Conservation (phyloP, 2,329 filamentous ascomycete species). For the Diplodia intermedia region DNA sequence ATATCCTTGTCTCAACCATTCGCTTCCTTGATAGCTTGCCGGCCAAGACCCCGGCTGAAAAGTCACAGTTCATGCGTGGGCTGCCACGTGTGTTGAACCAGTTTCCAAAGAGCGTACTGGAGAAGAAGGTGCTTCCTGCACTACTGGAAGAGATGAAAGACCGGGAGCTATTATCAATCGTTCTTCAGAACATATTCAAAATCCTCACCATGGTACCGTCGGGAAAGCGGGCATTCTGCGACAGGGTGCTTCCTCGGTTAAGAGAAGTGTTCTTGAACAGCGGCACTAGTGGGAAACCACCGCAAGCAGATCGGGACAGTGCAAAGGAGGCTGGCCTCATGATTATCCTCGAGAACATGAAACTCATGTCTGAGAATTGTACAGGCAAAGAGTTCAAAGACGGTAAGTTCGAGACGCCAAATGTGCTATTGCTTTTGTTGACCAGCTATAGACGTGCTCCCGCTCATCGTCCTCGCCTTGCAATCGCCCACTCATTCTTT, state of each 20-base stretch:
- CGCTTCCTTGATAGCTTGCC: constrained; percentile 91
- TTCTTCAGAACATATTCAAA: constrained; percentile 91
- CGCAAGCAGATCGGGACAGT: constrained; percentile 74
- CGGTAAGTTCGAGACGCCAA: constrained; percentile 59
- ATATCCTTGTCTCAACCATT: constrained; percentile 93
- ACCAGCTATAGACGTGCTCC: constrained; percentile 74
- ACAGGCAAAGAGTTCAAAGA: constrained; percentile 95
- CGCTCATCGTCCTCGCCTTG: constrained; percentile 81
- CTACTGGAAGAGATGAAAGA: constrained; percentile 95
- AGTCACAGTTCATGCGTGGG: constrained; percentile 88
- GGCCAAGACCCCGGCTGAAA: constrained; percentile 89
- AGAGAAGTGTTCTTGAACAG: constrained; percentile 80
- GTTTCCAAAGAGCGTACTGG: constrained; percentile 91
- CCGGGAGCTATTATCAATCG: constrained; percentile 80
- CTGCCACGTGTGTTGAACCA: constrained; percentile 85
- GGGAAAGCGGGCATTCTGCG: constrained; percentile 78
- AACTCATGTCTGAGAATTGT: constrained; percentile 77
- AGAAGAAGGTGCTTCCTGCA: constrained; percentile 90
- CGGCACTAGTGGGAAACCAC: constrained; percentile 50
- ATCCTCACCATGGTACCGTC: constrained; percentile 81
- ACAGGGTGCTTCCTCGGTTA: constrained; percentile 83
- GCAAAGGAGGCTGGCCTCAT: constrained; percentile 88
- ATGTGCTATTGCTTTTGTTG: not conserved
- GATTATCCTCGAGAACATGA: constrained; percentile 85
- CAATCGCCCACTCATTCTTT: constrained; percentile 89